phyloP scores from a whole-genome alignment of 495 filamentous ascomycete species.

The Daldinia childiae region DNA sequence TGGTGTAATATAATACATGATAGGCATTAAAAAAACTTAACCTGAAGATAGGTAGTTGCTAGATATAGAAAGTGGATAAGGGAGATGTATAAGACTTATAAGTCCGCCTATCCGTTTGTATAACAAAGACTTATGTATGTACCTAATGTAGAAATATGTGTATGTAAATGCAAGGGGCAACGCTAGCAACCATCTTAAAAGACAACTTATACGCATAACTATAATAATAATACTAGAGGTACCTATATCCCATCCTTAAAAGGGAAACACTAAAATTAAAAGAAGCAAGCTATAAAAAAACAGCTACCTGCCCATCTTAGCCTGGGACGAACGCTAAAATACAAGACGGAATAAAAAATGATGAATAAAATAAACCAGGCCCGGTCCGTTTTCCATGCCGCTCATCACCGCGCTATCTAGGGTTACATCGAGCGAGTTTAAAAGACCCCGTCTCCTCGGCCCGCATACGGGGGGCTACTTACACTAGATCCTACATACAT shows the following conservation, averaged over 20 bases:
- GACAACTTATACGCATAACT: background rate
- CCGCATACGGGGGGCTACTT: background rate
- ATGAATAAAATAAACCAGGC: background rate
- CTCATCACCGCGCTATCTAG: background rate
- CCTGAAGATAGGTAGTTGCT: too few relatives aligned
- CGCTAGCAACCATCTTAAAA: background rate
- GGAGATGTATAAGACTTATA: too few relatives aligned
- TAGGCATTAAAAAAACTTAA: too few relatives aligned
- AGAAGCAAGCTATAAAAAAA: background rate
- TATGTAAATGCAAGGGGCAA: too few relatives aligned
- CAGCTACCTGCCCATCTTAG: background rate
- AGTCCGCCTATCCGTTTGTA: background rate
- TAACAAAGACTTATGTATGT: background rate
- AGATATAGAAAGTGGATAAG: too few relatives aligned
- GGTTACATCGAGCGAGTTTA: background rate
- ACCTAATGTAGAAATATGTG: too few relatives aligned
- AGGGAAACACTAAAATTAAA: background rate
- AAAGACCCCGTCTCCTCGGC: background rate
- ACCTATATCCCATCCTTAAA: background rate
- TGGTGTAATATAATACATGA: too few relatives aligned
- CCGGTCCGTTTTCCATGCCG: background rate
- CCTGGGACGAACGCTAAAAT: background rate
- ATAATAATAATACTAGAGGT: background rate
- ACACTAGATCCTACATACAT: too few relatives aligned
- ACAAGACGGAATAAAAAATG: background rate